Conservation (phyloP, 305 asterid species). For the Solanum aculeatissimum region DNA sequence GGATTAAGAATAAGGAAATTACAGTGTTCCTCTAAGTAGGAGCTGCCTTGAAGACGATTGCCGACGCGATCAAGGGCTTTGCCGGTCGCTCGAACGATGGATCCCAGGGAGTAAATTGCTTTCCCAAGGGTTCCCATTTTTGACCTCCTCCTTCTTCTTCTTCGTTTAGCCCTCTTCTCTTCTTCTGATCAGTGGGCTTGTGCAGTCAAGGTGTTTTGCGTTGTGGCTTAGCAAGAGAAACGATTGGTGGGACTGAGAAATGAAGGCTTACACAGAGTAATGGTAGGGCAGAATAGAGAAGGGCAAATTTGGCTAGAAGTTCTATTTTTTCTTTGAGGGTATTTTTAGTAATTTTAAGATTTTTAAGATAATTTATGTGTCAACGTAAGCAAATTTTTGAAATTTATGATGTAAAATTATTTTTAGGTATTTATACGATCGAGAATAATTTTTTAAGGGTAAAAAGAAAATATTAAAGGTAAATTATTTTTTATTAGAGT, state of each 20-base stretch:
- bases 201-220: background rate
- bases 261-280: background rate
- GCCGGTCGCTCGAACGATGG: conserved; percentile 63
- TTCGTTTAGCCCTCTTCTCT: background rate
- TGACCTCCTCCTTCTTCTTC: background rate
- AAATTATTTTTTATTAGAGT: no score
- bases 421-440: no score
- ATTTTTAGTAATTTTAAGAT: background rate
- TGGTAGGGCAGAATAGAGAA: background rate
- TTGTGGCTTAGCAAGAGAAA: background rate
- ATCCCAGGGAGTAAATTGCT: conserved; percentile 63
- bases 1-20: background rate
- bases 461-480: no score
- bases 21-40: conserved; percentile 55
- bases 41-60: conserved; percentile 53
- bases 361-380: no score
- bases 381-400: no score
- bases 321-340: no score
- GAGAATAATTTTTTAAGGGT: no score
- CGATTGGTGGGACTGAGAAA: background rate
- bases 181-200: background rate
- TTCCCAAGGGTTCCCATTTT: conserved; percentile 71
- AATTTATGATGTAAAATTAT: no score
- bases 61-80: conserved; percentile 88
- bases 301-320: background rate